Evolutionary conservation across 1,284 basidiomycete species (phyloP).

Genomic region (Chondrostereum purpureum): DNA sequence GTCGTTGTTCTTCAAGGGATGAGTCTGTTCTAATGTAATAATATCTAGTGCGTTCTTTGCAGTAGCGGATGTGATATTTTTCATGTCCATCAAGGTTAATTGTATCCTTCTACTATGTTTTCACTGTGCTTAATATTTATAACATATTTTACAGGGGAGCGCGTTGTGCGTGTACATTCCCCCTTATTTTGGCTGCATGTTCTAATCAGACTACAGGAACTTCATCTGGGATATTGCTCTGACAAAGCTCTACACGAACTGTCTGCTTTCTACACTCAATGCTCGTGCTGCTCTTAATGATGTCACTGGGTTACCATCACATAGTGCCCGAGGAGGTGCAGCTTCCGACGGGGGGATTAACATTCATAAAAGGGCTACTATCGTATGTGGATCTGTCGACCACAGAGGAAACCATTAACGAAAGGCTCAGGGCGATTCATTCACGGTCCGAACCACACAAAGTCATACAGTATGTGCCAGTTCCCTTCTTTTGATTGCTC

Average conservation of each 20-base stretch:
- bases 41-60: constrained; percentile 24
- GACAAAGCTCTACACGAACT: constrained; percentile 38
- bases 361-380: background rate
- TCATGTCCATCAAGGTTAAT: constrained; percentile 17
- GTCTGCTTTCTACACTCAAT: constrained; percentile 35
- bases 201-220: too few relatives aligned
- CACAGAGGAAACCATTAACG: background rate
- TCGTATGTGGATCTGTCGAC: background rate
- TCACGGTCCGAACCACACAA: too few relatives aligned
- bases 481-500: background rate
- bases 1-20: too few relatives aligned
- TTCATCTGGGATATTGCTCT: constrained; percentile 36
- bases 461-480: background rate
- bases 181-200: too few relatives aligned
- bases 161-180: too few relatives aligned
- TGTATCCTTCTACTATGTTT: too few relatives aligned
- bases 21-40: too few relatives aligned
- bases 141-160: too few relatives aligned
- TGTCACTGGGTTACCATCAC: background rate
- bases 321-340: background rate
- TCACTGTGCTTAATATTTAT: too few relatives aligned
- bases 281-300: constrained; percentile 18
- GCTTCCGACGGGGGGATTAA: background rate
- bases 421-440: background rate
- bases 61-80: constrained; percentile 27